Evolutionary conservation across 306 rosid genomes (phyloP).

Genomic region (Cicer bijugum): DNA sequence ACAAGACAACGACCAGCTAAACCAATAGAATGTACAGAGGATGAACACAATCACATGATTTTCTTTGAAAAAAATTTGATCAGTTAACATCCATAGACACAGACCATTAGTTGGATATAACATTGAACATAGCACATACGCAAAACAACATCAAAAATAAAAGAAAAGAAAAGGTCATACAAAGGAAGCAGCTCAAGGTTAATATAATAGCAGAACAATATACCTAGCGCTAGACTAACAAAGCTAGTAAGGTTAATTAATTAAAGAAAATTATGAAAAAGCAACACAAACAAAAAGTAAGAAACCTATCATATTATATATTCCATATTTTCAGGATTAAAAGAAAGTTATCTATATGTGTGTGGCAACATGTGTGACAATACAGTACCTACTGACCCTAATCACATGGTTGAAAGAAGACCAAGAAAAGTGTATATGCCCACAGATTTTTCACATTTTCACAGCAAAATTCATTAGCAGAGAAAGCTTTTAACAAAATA

Average conservation of each 20-base stretch:
- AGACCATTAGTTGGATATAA: background rate
- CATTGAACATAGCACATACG: background rate
- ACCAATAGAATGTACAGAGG: background rate
- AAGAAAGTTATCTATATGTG: background rate
- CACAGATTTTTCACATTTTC: conserved; percentile 4
- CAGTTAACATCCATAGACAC: conserved; percentile 14
- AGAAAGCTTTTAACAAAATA: background rate
- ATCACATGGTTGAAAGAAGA: background rate
- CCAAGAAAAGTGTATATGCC: background rate
- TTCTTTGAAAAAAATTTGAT: background rate
- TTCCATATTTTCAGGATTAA: background rate
- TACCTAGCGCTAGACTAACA: conserved; percentile 4
- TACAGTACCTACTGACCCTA: background rate
- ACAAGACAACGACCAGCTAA: conserved; percentile 17
- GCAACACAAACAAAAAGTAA: background rate
- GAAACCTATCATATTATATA: background rate
- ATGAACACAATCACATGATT: background rate
- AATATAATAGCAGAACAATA: conserved; percentile 10
- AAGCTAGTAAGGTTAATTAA: background rate
- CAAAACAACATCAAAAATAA: conserved; percentile 6
- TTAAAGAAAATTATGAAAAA: background rate
- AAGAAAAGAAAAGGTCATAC: background rate
- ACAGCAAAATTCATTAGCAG: conserved; percentile 12
- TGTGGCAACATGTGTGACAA: background rate
- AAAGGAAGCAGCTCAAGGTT: background rate